Conservation (phyloP, 1,284 basidiomycete species). For the Vanrija pseudolonga region DNA sequence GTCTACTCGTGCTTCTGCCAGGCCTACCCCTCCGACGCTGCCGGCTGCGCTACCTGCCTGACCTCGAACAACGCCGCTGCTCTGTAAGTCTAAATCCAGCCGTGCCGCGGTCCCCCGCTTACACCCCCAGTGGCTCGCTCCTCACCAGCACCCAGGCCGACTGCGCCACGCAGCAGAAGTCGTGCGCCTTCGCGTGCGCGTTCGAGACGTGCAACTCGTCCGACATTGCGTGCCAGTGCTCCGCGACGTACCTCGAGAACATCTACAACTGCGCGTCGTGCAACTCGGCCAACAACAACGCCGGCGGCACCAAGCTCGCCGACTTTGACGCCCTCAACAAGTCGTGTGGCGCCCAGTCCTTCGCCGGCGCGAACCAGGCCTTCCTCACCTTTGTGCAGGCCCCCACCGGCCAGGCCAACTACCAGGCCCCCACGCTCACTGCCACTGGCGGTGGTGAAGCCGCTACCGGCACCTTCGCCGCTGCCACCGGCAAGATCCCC, state of each 20-base stretch:
- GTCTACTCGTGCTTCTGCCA: constrained; percentile 47
- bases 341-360: constrained; percentile 42
- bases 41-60: constrained; percentile 39
- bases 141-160: constrained; percentile 29
- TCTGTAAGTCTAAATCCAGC: constrained; percentile 11
- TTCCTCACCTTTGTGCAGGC: constrained; percentile 29
- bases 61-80: constrained; percentile 38
- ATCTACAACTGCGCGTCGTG: constrained; percentile 49
- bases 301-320: constrained; percentile 26
- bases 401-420: constrained; percentile 27
- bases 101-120: neutral
- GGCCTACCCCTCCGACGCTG: constrained; percentile 36
- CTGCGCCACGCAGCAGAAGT: constrained; percentile 25
- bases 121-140: constrained; percentile 16
- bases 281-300: constrained; percentile 47
- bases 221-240: constrained; percentile 45
- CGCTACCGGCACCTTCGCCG: constrained; percentile 31
- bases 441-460: constrained; percentile 43
- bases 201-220: constrained; percentile 36
- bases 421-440: constrained; percentile 41
- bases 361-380: constrained; percentile 30
- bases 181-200: constrained; percentile 41
- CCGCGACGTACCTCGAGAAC: constrained; percentile 39
- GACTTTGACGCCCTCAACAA: constrained; percentile 39
- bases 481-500: constrained; percentile 3